Evolutionary conservation across 768 basidiomycete species (phyloP), one percentile per base, ranked within the genome.

Genomic region (Serendipita sp.): DNA sequence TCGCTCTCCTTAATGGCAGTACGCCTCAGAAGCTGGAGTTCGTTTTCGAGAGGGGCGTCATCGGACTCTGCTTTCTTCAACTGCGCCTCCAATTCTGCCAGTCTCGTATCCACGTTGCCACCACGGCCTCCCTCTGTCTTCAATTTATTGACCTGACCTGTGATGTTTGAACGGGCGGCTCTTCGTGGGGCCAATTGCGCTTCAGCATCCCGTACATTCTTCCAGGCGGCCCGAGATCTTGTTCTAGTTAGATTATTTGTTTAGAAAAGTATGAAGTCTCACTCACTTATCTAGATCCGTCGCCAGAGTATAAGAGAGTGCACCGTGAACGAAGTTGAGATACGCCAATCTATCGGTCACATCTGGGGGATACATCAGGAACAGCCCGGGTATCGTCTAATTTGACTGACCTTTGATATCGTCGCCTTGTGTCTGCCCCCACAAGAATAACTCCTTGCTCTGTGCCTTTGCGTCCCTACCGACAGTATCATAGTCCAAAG

Each of bases 361-460:
- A 87, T 71, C 34, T 28, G 60, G 11, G 46, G 10, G n/a, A 68
- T 41, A 36, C 65, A 64, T 13, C 13, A n/a, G 23, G 10, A n/a
- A 4, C 18, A 8, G 28, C 10, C 35, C 8, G 28, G 8, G 32
- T 28, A 35, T 3, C 4, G 11, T 30, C 23, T 23, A 28, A n/a
- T n/a, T n/a, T n/a, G 18, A n/a, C 56, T 23, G 8, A 60, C 56
- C 90, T 70, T 82, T 89, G 72, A 92, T 66, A 76, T 92, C 90
- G 18, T 80, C 78, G 3, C 75, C 73, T 69, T 91, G 85, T 0
- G 71, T 70, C 72, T 91, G 89, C 11, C 90, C 89, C 89, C 89
- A 92, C 13, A 81, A 81, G 69, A 89, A 92, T 30, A 91, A 75
- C 66, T 91, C 91, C 74, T 91, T 91, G 79, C 88, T 88, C 71